Evolutionary conservation across 768 basidiomycete genomes (phyloP).

Genomic region (Sistotremastrum suecicum): DNA sequence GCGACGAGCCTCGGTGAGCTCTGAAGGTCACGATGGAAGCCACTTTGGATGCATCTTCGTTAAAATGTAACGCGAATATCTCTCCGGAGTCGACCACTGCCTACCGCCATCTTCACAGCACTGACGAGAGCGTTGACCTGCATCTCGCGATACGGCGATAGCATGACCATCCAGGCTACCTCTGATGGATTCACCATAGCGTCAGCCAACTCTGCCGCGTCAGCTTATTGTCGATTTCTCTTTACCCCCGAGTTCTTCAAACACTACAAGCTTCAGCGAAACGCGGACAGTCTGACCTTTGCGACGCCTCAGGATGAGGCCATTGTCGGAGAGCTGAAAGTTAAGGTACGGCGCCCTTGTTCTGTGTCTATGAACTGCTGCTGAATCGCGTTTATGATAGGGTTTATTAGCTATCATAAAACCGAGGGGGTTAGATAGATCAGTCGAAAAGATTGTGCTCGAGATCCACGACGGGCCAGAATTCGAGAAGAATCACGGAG

Average conservation of each 20-base stretch:
- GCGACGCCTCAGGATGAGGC: conserved; percentile 23
- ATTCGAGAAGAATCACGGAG: conserved; percentile 13
- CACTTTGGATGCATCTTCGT: conserved; percentile 42
- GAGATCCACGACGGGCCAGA: conserved; percentile 44
- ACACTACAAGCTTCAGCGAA: conserved; percentile 35
- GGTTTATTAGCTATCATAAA: conserved; percentile 60
- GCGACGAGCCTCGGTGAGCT: too few species aligned
- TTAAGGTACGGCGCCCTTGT: conserved; percentile 35
- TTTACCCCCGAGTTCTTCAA: conserved; percentile 58
- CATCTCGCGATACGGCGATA: conserved; percentile 72
- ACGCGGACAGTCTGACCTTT: conserved; percentile 8
- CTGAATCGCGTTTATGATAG: conserved; percentile 19
- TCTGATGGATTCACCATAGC: conserved; percentile 48
- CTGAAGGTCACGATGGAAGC: conserved; percentile 39
- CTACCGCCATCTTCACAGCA: conserved; percentile 25
- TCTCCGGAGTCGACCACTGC: neutral
- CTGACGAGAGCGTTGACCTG: conserved; percentile 65
- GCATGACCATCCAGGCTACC: conserved; percentile 55
- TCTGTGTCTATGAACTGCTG: neutral
- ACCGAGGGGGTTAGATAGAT: conserved; percentile 61
- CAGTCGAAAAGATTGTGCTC: conserved; percentile 64
- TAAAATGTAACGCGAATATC: conserved; percentile 24
- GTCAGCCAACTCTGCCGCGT: conserved; percentile 65
- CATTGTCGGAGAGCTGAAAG: conserved; percentile 50
- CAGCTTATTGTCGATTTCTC: conserved; percentile 71